Evolutionary conservation across 768 basidiomycete genomes (phyloP).

Genomic region (Leccinum uliginosum): DNA sequence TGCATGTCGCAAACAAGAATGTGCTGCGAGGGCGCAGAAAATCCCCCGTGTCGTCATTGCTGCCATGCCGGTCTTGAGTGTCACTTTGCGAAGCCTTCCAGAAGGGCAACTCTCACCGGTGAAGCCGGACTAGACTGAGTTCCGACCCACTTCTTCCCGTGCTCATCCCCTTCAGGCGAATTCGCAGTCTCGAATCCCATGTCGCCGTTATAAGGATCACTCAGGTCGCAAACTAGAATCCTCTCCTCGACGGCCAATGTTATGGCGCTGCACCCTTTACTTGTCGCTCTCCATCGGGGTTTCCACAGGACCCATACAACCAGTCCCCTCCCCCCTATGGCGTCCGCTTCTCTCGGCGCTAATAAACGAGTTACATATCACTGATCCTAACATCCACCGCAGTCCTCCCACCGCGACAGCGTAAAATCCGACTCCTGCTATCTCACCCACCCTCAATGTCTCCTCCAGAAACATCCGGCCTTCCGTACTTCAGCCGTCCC

Average conservation of each 20-base stretch:
- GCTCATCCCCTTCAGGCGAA: constrained; percentile 56
- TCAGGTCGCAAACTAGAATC: constrained; percentile 72
- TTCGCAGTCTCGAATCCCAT: constrained; percentile 82
- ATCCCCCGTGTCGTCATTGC: constrained; percentile 94
- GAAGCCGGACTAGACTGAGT: constrained; percentile 88
- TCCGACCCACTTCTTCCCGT: not conserved
- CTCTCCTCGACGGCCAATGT: constrained; percentile 71
- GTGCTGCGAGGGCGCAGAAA: constrained; percentile 95
- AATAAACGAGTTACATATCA: constrained; percentile 30
- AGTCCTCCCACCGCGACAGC: constrained; percentile 29
- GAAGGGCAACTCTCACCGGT: constrained; percentile 80
- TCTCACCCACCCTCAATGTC: constrained; percentile 23
- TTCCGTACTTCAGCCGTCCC: constrained; percentile 34
- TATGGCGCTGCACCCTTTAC: constrained; percentile 45
- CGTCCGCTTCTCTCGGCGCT: constrained; percentile 44
- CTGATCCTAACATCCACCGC: constrained; percentile 24
- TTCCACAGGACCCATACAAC: constrained; percentile 43
- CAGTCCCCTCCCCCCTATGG: constrained; percentile 74
- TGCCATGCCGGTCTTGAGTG: constrained; percentile 86
- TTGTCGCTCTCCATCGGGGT: constrained; percentile 63
- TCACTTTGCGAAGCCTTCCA: constrained; percentile 89
- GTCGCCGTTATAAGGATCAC: constrained; percentile 77
- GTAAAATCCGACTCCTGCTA: constrained; percentile 21
- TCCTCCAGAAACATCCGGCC: constrained; percentile 30
- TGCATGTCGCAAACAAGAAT: constrained; percentile 98